phyloP scores from a whole-genome alignment of 352 stramenopile species.

The Phytophthora aleatoria region DNA sequence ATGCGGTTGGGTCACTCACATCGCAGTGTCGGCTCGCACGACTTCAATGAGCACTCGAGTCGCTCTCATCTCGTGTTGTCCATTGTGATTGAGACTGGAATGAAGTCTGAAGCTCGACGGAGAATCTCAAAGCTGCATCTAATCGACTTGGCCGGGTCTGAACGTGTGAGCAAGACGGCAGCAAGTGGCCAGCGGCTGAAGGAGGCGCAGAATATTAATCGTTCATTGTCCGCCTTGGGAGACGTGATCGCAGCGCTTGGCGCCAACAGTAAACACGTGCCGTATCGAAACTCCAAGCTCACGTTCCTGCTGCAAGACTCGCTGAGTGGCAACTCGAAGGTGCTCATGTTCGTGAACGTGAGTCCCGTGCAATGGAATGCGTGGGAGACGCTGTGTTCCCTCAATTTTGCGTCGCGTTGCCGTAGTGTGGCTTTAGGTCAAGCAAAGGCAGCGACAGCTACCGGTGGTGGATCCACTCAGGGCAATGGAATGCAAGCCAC shows the following conservation, averaged over 20 bases:
- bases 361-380: slow-evolving; percentile 89
- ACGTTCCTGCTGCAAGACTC: slow-evolving; percentile 90
- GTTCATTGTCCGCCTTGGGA: slow-evolving; percentile 92
- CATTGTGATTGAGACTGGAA: slow-evolving; percentile 70
- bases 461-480: slow-evolving; percentile 16
- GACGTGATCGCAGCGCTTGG: slow-evolving; percentile 95
- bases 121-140: slow-evolving; percentile 82
- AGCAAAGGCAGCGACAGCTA: slow-evolving; percentile 56
- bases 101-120: slow-evolving; percentile 48
- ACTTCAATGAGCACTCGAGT: slow-evolving; percentile 94
- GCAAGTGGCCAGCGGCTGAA: slow-evolving; percentile 93
- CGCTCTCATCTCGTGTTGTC: slow-evolving; percentile 93
- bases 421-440: slow-evolving; percentile 88
- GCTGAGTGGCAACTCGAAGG: slow-evolving; percentile 80
- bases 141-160: slow-evolving; percentile 89
- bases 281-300: slow-evolving; percentile 97
- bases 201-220: slow-evolving; percentile 97
- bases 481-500: slow-evolving; percentile 37
- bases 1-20: slow-evolving; percentile 87
- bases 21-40: slow-evolving; percentile 85
- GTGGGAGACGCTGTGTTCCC: slow-evolving; percentile 88
- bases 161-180: slow-evolving; percentile 90
- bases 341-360: slow-evolving; percentile 90
- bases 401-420: slow-evolving; percentile 91
- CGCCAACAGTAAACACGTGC: slow-evolving; percentile 91